Evolutionary conservation across 306 rosid genomes (phyloP).

Genomic region (Cicer cuneatum): DNA sequence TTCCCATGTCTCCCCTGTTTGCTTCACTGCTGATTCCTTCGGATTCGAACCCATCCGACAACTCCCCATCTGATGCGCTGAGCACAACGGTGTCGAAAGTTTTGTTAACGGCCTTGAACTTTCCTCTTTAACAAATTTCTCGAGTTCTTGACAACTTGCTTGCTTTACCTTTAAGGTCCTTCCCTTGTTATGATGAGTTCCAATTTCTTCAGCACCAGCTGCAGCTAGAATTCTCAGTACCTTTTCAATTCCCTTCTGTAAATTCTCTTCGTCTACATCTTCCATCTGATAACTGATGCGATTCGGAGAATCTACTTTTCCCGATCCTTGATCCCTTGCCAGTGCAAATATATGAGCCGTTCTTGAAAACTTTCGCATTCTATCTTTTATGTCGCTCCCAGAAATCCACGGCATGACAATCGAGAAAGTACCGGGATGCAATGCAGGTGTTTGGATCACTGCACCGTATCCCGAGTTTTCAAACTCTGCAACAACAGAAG

Average conservation of each 20-base stretch:
- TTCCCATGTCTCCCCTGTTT: constrained; percentile 86
- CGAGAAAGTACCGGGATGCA: constrained; percentile 89
- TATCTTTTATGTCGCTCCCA: constrained; percentile 60
- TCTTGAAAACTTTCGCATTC: constrained; percentile 71
- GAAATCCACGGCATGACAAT: constrained; percentile 83
- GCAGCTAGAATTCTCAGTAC: constrained; percentile 75
- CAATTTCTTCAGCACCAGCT: constrained; percentile 91
- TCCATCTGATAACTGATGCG: constrained; percentile 56
- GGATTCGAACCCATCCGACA: constrained; percentile 73
- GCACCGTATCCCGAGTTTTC: constrained; percentile 74
- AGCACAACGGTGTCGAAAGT: constrained; percentile 60
- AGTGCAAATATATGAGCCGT: constrained; percentile 83
- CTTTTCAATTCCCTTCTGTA: constrained; percentile 68
- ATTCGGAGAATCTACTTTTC: constrained; percentile 51
- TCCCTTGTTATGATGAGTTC: constrained; percentile 71
- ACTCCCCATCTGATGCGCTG: constrained; percentile 93
- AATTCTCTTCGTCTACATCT: constrained; percentile 54
- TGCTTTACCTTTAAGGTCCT: constrained; percentile 62
- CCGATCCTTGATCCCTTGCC: constrained; percentile 81
- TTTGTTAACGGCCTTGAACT: constrained; percentile 66
- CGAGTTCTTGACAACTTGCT: constrained; percentile 58
- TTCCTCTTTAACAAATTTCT: constrained; percentile 76
- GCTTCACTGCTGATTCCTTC: constrained; percentile 65
- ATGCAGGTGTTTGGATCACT: constrained; percentile 81
- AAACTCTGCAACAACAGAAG: constrained; percentile 61